Conservation (phyloP, 352 stramenopile species). For the Phytophthora palmivora region DNA sequence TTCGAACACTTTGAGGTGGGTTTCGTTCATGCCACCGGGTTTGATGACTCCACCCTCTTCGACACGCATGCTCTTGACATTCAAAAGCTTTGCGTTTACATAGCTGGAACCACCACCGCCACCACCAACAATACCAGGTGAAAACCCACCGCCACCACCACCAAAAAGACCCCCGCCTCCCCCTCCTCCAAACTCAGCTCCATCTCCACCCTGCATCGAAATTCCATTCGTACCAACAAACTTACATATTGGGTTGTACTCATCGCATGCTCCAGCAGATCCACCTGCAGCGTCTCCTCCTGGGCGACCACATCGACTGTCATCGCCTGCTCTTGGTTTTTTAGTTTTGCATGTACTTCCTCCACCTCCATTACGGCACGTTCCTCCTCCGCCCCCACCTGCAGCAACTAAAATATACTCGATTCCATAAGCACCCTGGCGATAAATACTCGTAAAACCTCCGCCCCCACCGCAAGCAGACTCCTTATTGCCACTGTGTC, state of each 20-base stretch:
- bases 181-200: constrained; percentile 76
- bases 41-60: constrained; percentile 39
- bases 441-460: constrained; percentile 76
- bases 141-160: constrained; percentile 71
- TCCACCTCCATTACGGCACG: constrained; percentile 64
- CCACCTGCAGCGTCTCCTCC: constrained; percentile 53
- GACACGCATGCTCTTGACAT: constrained; percentile 53
- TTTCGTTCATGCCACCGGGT: constrained; percentile 63
- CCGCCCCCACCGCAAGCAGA: constrained; percentile 70
- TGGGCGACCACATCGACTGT: constrained; percentile 57
- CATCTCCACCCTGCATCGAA: constrained; percentile 68
- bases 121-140: constrained; percentile 73
- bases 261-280: constrained; percentile 56
- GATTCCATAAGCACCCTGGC: constrained; percentile 66
- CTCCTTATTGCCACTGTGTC: constrained; percentile 76
- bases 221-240: constrained; percentile 60
- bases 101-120: constrained; percentile 73
- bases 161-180: constrained; percentile 72
- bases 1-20: constrained; percentile 55
- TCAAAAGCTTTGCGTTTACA: constrained; percentile 52
- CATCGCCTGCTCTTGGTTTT: constrained; percentile 44
- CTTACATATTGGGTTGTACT: constrained; percentile 66
- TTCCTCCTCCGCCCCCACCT: constrained; percentile 72
- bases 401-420: constrained; percentile 75
- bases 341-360: constrained; percentile 39